Evolutionary conservation across 2,329 filamentous ascomycete genomes (phyloP), one percentile per base, ranked within the genome.

Genomic region (Colletotrichum echinochloae): DNA sequence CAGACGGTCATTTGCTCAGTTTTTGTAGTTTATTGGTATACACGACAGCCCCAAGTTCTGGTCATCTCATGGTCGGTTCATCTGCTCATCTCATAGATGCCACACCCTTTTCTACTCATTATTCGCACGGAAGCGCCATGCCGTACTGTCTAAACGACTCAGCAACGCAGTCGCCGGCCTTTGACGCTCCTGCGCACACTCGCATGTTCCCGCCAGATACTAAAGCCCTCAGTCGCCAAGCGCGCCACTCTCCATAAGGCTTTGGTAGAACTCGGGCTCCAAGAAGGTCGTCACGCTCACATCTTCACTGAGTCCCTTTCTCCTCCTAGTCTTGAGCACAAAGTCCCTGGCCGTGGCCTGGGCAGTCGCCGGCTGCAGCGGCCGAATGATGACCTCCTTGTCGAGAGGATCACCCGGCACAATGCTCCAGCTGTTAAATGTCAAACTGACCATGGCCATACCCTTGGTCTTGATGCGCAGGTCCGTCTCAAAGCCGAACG

Each of bases 401-500:
- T 99, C 96, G 41, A 99, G 87, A 49, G 96, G 96, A 80, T 99
- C 96, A 65, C 96, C 96, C 1, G 96, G 96, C 1, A 99, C 95
- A 72, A 98, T 94, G 77, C 89, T 94, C 96, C 96, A 99, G 74
- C 93, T 91, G 79, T 99, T 96, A 81, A 99, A 99, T 16, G 97
- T 94, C 44, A 99, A 87, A 76, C 91, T 94, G 63, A 98, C 90
- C 77, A 94, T 95, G 66, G 95, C 94, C 79, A 94, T 92, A 62
- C 96, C 95, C 83, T 98, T 94, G 0, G 95, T 98, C 81, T 97
- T 95, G 78, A 98, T 98, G 73, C 96, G 88, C 68, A 99, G 86
- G 83, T 99, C 96, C 18, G 96, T 98, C 85, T 99, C 96, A 81
- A 99, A 98, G 26, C 96, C 96, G 78, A 99, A 99, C 37, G 91